A percentile compares a stretch with the other conserved stretches of the same genome.
Conservation (phyloP, 2,329 filamentous ascomycete species). For the Beauveria caledonica region DNA sequence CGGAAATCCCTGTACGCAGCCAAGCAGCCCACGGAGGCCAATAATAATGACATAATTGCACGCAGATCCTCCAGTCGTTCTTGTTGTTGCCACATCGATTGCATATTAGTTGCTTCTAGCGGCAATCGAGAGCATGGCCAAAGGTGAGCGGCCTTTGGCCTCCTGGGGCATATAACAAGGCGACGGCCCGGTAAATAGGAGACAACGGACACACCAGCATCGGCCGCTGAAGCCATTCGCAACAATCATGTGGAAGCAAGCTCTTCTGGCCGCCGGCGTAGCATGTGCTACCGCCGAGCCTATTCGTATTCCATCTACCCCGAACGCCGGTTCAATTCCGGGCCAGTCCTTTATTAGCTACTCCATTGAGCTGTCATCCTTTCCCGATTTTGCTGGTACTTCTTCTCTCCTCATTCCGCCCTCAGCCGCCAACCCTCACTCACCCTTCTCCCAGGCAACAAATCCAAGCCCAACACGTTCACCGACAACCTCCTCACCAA, state of each 20-base stretch:
- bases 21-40: neutral
- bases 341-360: constrained; percentile 37
- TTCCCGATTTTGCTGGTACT: constrained; percentile 42
- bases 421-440: neutral
- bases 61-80: neutral
- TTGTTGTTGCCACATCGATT: neutral
- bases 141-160: neutral
- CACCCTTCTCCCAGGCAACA: constrained; percentile 33
- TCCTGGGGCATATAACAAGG: neutral
- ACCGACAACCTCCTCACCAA: constrained; percentile 53
- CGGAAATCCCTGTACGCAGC: neutral
- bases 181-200: neutral
- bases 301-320: neutral
- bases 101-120: neutral
- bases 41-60: neutral
- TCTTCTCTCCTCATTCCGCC: neutral
- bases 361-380: constrained; percentile 43
- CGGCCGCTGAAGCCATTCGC: neutral
- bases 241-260: neutral
- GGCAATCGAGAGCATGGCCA: neutral
- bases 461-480: constrained; percentile 47
- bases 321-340: constrained; percentile 17
- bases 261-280: neutral
- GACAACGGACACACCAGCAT: neutral
- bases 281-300: neutral